These are phyloP conservation scores for Sonneratia alba DNA, from an alignment of 345 rosid genomes.

Conservation along the genomic window DNA sequence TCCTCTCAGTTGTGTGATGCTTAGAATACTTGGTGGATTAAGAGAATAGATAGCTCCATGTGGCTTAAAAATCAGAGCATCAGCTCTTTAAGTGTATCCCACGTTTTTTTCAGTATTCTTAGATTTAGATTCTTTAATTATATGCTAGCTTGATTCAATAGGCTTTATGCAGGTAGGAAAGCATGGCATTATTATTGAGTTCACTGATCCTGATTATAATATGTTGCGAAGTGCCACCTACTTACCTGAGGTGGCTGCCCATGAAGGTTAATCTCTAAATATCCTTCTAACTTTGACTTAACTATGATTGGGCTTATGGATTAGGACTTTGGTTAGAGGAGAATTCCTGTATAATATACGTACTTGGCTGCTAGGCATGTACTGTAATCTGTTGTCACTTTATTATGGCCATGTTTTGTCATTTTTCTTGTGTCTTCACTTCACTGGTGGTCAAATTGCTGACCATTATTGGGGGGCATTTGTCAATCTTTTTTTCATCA, in stretches of 20 bases:
- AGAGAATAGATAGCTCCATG: neutral
- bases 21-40: neutral
- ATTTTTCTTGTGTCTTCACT: no score
- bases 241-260: slow-evolving; percentile 94
- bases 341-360: no score
- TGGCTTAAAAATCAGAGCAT: neutral
- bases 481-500: no score
- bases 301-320: no score
- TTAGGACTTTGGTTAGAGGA: no score
- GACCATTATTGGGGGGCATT: no score
- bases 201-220: slow-evolving; percentile 57
- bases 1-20: neutral
- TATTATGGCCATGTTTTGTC: no score
- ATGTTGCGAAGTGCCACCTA: slow-evolving; percentile 81
- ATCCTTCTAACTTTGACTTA: neutral
- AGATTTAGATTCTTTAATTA: neutral
- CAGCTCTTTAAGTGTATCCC: neutral
- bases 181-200: slow-evolving; percentile 93
- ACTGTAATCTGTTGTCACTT: no score
- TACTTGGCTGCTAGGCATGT: no score
- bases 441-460: no score
- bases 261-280: slow-evolving; percentile 52
- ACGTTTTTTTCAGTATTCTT: neutral
- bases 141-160: neutral
- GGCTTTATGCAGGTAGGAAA: slow-evolving; percentile 51